These are phyloP conservation scores for Guyanaporus albipodus DNA, from an alignment of 768 basidiomycete species.

Conservation along the genomic window DNA sequence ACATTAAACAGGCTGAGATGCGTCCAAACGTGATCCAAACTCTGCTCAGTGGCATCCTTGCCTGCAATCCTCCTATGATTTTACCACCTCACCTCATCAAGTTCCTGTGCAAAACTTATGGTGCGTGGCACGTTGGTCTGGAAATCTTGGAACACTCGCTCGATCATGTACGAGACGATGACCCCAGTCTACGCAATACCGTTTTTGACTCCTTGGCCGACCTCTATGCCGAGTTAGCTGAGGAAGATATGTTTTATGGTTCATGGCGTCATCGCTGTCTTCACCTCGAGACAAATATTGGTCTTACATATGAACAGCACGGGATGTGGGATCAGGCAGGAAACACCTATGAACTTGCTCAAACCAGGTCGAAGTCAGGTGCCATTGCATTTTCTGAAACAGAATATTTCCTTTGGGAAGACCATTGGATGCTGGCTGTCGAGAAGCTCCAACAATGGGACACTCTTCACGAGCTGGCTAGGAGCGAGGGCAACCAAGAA, in stretches of 20 bases:
- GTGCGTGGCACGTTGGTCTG: conserved; percentile 89
- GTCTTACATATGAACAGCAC: conserved; percentile 88
- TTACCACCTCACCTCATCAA: conserved; percentile 94
- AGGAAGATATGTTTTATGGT: conserved; percentile 97
- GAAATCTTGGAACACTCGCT: conserved; percentile 83
- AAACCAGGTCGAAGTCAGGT: conserved; percentile 77
- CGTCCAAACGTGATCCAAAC: conserved; percentile 93
- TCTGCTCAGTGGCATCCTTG: conserved; percentile 76
- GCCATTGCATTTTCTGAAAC: conserved; percentile 87
- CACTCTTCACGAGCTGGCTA: conserved; percentile 84
- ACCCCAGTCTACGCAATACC: conserved; percentile 72
- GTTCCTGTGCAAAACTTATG: conserved; percentile 93
- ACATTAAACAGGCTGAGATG: conserved; percentile 81
- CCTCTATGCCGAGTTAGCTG: conserved; percentile 90
- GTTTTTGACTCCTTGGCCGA: conserved; percentile 90
- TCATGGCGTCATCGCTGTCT: conserved; percentile 88
- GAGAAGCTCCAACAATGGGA: conserved; percentile 99
- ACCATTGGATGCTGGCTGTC: conserved; percentile 95
- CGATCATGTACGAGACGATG: conserved; percentile 76
- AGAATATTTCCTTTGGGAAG: conserved; percentile 98
- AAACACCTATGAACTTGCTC: conserved; percentile 83
- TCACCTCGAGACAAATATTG: conserved; percentile 86
- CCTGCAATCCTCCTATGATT: conserved; percentile 83
- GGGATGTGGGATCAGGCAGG: conserved; percentile 97
- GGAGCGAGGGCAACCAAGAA: conserved; percentile 86